Conservation (phyloP, 768 basidiomycete species). For the Boletus insuetus region DNA sequence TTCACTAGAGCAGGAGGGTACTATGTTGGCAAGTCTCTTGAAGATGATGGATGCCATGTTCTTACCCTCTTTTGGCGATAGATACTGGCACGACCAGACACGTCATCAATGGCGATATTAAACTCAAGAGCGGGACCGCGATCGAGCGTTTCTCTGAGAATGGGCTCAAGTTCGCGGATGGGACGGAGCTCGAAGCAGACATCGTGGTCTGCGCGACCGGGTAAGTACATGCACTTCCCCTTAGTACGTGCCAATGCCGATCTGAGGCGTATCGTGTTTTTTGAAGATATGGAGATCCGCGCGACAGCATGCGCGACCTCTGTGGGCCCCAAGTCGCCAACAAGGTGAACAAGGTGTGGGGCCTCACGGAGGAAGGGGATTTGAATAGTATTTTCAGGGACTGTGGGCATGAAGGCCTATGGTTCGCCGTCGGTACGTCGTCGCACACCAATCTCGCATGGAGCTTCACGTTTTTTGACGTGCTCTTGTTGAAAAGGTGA, state of each 20-base stretch:
- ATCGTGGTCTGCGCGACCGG: constrained; percentile 33
- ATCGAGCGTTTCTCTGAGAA: constrained; percentile 31
- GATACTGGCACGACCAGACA: constrained; percentile 42
- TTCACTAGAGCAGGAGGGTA: constrained; percentile 36
- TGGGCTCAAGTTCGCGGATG: constrained; percentile 20
- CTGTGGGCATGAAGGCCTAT: constrained; percentile 37
- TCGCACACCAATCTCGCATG: not conserved
- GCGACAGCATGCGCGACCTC: constrained; percentile 40
- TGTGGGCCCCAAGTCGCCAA: constrained; percentile 45
- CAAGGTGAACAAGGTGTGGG: constrained; percentile 55
- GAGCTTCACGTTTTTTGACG: not conserved
- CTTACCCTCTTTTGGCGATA: not conserved
- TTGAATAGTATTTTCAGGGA: constrained; percentile 38
- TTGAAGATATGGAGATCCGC: constrained; percentile 45
- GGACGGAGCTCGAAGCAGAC: constrained; percentile 31
- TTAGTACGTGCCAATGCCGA: not conserved
- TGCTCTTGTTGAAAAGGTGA: constrained; percentile 15
- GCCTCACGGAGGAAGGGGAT: constrained; percentile 62
- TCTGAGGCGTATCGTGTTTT: not conserved
- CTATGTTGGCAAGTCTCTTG: constrained; percentile 34
- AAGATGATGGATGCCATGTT: not conserved
- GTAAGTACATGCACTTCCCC: constrained; percentile 6
- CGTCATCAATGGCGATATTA: constrained; percentile 48
- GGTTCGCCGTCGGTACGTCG: constrained; percentile 29
- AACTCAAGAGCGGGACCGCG: constrained; percentile 43